Percentiles rank a stretch among this genome's conserved stretches.
Conservation (phyloP, 768 basidiomycete species). For the Xerocomus brunneocitrinus region DNA sequence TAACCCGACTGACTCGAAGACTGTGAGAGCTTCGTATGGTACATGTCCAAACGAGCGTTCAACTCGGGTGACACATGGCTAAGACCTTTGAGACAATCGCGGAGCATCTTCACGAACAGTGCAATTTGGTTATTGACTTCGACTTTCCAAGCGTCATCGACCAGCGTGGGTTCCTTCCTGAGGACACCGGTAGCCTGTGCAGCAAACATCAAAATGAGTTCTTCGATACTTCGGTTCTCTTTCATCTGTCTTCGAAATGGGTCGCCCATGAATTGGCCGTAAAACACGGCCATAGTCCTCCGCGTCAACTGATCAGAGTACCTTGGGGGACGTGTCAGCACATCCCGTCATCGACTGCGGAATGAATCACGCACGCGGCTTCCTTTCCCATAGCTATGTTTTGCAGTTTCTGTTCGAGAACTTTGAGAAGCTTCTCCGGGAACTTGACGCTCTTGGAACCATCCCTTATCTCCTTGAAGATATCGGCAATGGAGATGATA, state of each 20-base stretch:
- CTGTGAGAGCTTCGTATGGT: slow-evolving; percentile 73
- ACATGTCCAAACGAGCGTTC: slow-evolving; percentile 74
- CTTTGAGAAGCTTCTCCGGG: slow-evolving; percentile 90
- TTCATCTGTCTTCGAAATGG: slow-evolving; percentile 87
- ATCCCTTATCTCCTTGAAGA: slow-evolving; percentile 75
- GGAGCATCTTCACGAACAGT: slow-evolving; percentile 79
- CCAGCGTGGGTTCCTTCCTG: slow-evolving; percentile 82
- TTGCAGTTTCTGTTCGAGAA: slow-evolving; percentile 84
- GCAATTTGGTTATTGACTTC: slow-evolving; percentile 92
- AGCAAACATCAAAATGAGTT: slow-evolving; percentile 94
- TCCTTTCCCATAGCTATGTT: slow-evolving; percentile 93
- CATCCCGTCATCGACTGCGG: slow-evolving; percentile 1
- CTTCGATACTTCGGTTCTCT: slow-evolving; percentile 95
- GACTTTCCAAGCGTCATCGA: slow-evolving; percentile 86
- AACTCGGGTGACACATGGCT: slow-evolving; percentile 84
- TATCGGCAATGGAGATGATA: slow-evolving; percentile 62
- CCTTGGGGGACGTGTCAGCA: slow-evolving; percentile 35
- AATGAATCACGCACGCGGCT: slow-evolving; percentile 56
- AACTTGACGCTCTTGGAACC: slow-evolving; percentile 86
- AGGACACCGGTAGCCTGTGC: slow-evolving; percentile 84
- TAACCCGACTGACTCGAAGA: slow-evolving; percentile 62
- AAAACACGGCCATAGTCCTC: slow-evolving; percentile 89
- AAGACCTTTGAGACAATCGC: slow-evolving; percentile 69
- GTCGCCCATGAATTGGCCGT: slow-evolving; percentile 82
- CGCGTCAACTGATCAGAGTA: slow-evolving; percentile 89